Conservation (phyloP, 805 yeast genomes). For the Saturnispora silvae region DNA sequence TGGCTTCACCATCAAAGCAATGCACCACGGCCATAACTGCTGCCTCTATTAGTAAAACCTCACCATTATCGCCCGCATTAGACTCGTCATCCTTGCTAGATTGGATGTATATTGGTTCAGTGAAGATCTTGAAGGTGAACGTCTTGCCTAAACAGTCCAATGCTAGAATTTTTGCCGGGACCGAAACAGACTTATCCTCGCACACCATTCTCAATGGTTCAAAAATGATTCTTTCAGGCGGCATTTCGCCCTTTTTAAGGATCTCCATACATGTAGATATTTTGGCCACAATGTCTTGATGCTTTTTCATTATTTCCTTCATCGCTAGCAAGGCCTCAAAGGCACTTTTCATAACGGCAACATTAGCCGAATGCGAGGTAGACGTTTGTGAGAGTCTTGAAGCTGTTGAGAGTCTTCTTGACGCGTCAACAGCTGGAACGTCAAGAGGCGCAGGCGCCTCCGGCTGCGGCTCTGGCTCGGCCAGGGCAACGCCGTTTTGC, state of each 20-base stretch:
- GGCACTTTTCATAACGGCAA: slow-evolving; percentile 25
- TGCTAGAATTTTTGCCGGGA: slow-evolving; percentile 60
- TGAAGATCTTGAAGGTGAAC: slow-evolving; percentile 77
- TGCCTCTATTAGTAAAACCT: slow-evolving; percentile 58
- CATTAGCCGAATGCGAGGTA: slow-evolving; percentile 11
- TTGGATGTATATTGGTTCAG: slow-evolving; percentile 40
- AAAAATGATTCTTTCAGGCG: slow-evolving; percentile 47
- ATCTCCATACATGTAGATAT: slow-evolving; percentile 33
- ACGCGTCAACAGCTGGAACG: neutral
- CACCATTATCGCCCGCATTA: slow-evolving; percentile 19
- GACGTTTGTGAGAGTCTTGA: slow-evolving; percentile 15
- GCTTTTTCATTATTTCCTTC: slow-evolving; percentile 31
- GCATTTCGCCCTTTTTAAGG: slow-evolving; percentile 30
- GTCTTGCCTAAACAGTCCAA: slow-evolving; percentile 81
- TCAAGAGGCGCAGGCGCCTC: no score
- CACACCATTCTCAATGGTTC: slow-evolving; percentile 72
- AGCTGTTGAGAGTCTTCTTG: slow-evolving; percentile 6
- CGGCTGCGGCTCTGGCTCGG: no score
- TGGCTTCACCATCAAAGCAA: slow-evolving; percentile 85
- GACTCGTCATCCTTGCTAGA: slow-evolving; percentile 13
- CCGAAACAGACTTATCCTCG: slow-evolving; percentile 42
- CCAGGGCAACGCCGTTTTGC: no score
- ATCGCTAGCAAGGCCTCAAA: slow-evolving; percentile 24
- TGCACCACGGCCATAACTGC: slow-evolving; percentile 77
- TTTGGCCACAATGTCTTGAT: slow-evolving; percentile 29